phyloP scores from a whole-genome alignment of 306 rosid genomes.

The Quercus variabilis region DNA sequence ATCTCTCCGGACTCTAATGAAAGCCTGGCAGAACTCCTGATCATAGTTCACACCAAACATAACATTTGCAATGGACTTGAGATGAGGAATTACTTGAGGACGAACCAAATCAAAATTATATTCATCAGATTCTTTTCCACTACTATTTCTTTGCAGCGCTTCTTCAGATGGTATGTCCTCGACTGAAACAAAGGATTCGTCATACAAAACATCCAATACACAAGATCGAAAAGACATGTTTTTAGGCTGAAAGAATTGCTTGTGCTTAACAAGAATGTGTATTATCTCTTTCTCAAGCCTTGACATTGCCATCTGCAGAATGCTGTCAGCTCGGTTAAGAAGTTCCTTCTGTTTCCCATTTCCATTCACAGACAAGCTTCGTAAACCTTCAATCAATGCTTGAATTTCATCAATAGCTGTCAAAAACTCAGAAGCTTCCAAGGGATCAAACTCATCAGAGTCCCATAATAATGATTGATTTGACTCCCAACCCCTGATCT shows the following conservation, averaged over 20 bases:
- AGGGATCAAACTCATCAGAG: slow-evolving; percentile 32
- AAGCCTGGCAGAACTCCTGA: slow-evolving; percentile 52
- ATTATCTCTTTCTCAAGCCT: slow-evolving; percentile 53
- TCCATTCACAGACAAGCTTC: slow-evolving; percentile 27
- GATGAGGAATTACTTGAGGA: slow-evolving; percentile 39
- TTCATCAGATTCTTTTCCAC: slow-evolving; percentile 12
- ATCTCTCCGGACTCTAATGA: slow-evolving; percentile 35
- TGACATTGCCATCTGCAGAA: slow-evolving; percentile 55
- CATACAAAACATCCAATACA: slow-evolving; percentile 30
- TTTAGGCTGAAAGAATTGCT: slow-evolving; percentile 49
- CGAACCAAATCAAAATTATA: slow-evolving; percentile 38
- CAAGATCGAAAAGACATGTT: slow-evolving; percentile 39
- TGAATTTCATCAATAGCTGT: slow-evolving; percentile 43
- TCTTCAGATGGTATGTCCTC: slow-evolving; percentile 39
- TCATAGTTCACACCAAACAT: slow-evolving; percentile 62
- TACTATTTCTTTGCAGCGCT: slow-evolving; percentile 4
- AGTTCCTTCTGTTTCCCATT: slow-evolving; percentile 38
- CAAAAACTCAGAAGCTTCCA: slow-evolving; percentile 42
- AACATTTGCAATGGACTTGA: slow-evolving; percentile 49
- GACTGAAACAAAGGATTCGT: slow-evolving; percentile 37
- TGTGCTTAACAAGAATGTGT: slow-evolving; percentile 47
- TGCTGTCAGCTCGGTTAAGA: slow-evolving; percentile 32
- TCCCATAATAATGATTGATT: slow-evolving; percentile 40
- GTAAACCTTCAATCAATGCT: slow-evolving; percentile 33
- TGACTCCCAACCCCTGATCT: slow-evolving; percentile 41